Conservation (phyloP, 2,329 filamentous ascomycete species). For the Fusarium tjaetaba region DNA sequence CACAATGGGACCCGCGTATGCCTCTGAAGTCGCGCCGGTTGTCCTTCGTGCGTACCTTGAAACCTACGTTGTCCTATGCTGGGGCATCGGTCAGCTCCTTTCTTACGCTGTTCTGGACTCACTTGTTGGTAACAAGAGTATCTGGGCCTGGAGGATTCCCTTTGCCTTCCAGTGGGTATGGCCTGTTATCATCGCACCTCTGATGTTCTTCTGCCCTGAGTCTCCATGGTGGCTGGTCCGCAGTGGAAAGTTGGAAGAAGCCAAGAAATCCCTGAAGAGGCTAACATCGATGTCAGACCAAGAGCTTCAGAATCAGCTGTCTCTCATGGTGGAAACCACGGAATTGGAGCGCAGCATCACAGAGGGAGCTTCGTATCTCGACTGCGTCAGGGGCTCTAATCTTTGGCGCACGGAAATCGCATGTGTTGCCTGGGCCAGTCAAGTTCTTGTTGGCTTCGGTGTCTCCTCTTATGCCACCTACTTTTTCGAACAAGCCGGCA, state of each 20-base stretch:
- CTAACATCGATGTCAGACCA: not conserved
- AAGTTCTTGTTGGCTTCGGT: not conserved
- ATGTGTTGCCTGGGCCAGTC: conserved; percentile 48
- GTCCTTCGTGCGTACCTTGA: conserved; percentile 54
- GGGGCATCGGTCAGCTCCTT: conserved; percentile 53
- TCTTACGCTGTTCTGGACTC: conserved; percentile 44
- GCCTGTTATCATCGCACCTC: conserved; percentile 43
- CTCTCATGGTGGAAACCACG: conserved; percentile 56
- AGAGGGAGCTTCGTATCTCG: conserved; percentile 15
- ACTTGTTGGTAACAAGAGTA: conserved; percentile 12
- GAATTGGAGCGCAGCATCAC: conserved; percentile 24
- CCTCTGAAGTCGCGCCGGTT: conserved; percentile 55
- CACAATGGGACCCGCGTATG: conserved; percentile 54
- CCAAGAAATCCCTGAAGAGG: not conserved
- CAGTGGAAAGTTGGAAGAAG: conserved; percentile 3
- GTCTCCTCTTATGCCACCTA: not conserved
- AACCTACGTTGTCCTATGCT: conserved; percentile 55
- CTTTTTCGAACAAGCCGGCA: not conserved
- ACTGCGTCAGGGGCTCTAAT: conserved; percentile 56
- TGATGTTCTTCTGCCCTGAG: conserved; percentile 45
- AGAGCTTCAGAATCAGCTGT: conserved; percentile 37
- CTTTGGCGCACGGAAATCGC: conserved; percentile 50
- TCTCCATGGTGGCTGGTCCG: conserved; percentile 49
- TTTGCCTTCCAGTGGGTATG: conserved; percentile 52
- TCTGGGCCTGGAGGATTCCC: conserved; percentile 51